phyloP scores from a whole-genome alignment of 2,329 filamentous ascomycete genomes.

The Cyclaneusma minus region DNA sequence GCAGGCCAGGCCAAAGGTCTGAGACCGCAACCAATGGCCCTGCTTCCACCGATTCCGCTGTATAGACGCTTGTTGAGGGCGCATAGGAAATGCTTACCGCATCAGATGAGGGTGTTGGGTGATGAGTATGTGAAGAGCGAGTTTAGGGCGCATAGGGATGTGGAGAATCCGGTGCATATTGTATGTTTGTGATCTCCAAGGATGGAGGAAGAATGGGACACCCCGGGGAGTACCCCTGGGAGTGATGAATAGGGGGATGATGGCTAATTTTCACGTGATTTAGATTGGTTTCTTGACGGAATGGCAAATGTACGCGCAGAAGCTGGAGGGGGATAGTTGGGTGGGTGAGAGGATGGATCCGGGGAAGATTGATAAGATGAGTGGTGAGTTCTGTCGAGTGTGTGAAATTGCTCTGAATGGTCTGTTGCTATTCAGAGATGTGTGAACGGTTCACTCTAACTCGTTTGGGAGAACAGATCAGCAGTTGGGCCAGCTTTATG shows the following conservation, averaged over 20 bases:
- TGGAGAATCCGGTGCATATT: constrained; percentile 86
- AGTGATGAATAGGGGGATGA: background rate
- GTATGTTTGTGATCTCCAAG: constrained; percentile 30
- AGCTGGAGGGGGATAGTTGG: constrained; percentile 79
- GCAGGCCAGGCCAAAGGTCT: too few relatives aligned
- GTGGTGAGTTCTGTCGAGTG: constrained; percentile 42
- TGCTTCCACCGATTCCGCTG: constrained; percentile 75
- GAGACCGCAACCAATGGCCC: constrained; percentile 40
- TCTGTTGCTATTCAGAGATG: background rate
- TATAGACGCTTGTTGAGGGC: constrained; percentile 78
- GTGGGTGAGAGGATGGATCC: constrained; percentile 70
- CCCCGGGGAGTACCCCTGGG: too few relatives aligned
- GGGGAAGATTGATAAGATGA: constrained; percentile 82
- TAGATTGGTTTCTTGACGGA: constrained; percentile 92
- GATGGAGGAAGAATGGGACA: background rate
- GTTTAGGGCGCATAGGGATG: constrained; percentile 66
- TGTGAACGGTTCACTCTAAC: constrained; percentile 2
- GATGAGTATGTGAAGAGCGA: constrained; percentile 90
- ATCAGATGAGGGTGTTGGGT: constrained; percentile 65
- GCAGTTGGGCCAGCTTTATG: constrained; percentile 85
- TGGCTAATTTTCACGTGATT: background rate
- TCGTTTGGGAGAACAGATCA: constrained; percentile 48
- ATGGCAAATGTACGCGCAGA: constrained; percentile 91
- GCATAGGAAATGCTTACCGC: constrained; percentile 63
- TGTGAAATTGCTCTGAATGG: too few relatives aligned